Evolutionary conservation across 2,329 filamentous ascomycete genomes (phyloP).

Genomic region (Colletotrichum trifolii): DNA sequence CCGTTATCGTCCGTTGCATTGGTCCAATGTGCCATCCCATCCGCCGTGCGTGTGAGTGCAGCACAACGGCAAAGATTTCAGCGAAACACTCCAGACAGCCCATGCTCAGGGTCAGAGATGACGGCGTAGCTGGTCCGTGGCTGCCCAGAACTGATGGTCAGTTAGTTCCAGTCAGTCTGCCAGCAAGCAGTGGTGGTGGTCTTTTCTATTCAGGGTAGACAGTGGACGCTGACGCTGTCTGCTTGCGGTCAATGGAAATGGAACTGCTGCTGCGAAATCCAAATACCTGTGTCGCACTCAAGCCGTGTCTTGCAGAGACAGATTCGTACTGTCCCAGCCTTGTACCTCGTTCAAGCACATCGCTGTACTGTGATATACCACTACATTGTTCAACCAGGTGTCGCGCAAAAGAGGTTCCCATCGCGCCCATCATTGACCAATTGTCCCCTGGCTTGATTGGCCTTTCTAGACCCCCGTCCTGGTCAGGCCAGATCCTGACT

Average conservation of each 20-base stretch:
- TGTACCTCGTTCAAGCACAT: slow-evolving; percentile 17
- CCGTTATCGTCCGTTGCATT: background rate
- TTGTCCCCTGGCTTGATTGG: slow-evolving; percentile 19
- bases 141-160: background rate
- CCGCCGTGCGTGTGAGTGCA: background rate
- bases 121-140: slow-evolving; percentile 16
- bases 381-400: slow-evolving; percentile 22
- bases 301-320: background rate
- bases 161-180: too few species aligned
- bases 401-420: slow-evolving; percentile 15
- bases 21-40: slow-evolving; percentile 35
- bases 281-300: too few species aligned
- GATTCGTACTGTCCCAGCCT: slow-evolving; percentile 20
- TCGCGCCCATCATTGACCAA: slow-evolving; percentile 26
- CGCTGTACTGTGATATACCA: slow-evolving; percentile 14
- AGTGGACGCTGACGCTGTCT: background rate
- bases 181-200: too few species aligned
- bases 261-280: too few species aligned
- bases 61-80: slow-evolving; percentile 8
- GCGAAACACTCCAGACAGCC: slow-evolving; percentile 5
- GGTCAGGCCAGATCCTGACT: slow-evolving; percentile 16
- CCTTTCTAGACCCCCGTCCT: slow-evolving; percentile 15
- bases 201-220: too few species aligned
- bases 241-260: slow-evolving; percentile 4
- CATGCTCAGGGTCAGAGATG: background rate